Evolutionary conservation across 768 basidiomycete genomes (phyloP).

Genomic region (Cyathus striatus): DNA sequence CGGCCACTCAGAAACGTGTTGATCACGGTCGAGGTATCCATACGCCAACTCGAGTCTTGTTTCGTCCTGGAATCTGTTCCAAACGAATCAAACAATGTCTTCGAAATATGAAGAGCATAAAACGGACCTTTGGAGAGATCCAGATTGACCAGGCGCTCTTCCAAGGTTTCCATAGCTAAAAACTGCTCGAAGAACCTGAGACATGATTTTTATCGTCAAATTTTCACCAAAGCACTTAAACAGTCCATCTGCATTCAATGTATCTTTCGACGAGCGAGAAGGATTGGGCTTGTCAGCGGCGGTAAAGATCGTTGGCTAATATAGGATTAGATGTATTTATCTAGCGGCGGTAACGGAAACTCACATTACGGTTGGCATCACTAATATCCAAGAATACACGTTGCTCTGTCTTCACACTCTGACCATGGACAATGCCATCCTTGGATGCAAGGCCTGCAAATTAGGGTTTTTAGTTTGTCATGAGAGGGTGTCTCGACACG

Average conservation of each 20-base stretch:
- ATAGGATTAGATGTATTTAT: too few relatives aligned
- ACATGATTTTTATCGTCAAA: slow-evolving; percentile 36
- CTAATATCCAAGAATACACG: slow-evolving; percentile 61
- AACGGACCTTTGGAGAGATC: slow-evolving; percentile 48
- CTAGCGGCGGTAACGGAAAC: slow-evolving; percentile 20
- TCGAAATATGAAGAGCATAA: too few relatives aligned
- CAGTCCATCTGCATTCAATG: slow-evolving; percentile 43
- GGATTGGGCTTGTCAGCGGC: slow-evolving; percentile 40
- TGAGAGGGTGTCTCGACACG: too few relatives aligned
- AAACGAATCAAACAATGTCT: too few relatives aligned
- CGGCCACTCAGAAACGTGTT: slow-evolving; percentile 61
- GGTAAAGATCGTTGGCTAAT: slow-evolving; percentile 47
- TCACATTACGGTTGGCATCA: slow-evolving; percentile 51
- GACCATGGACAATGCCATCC: slow-evolving; percentile 36
- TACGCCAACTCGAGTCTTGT: slow-evolving; percentile 43
- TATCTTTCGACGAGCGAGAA: slow-evolving; percentile 36
- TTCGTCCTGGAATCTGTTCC: slow-evolving; percentile 44
- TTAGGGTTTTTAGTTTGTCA: too few relatives aligned
- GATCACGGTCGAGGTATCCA: slow-evolving; percentile 49
- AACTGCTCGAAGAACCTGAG: slow-evolving; percentile 60
- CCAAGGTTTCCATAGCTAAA: slow-evolving; percentile 52
- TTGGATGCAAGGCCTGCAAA: slow-evolving; percentile 37
- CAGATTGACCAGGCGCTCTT: slow-evolving; percentile 67
- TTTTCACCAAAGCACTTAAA: slow-evolving; percentile 25
- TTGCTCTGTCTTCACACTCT: slow-evolving; percentile 40